A percentile compares a stretch with the other conserved stretches of the same genome.
Evolutionary conservation across 2,329 filamentous ascomycete genomes (phyloP).

Genomic region (Dendrostoma leiphaemia): DNA sequence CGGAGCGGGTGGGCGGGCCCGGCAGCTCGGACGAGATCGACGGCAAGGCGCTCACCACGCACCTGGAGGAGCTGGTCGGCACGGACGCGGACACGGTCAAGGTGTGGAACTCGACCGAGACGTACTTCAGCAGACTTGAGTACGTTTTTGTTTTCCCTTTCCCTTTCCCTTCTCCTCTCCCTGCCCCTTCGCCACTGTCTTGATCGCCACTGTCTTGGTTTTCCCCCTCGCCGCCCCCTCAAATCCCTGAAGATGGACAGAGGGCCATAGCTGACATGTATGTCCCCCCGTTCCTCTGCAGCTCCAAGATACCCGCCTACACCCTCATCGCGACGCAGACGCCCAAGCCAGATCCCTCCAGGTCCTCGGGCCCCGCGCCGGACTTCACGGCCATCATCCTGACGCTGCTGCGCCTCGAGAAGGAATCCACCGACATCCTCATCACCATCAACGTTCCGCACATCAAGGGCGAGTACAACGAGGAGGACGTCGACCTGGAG

Average conservation of each 20-base stretch:
- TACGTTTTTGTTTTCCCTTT: constrained; percentile 28
- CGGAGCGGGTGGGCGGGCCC: constrained; percentile 68
- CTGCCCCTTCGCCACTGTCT: neutral
- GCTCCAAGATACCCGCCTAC: constrained; percentile 57
- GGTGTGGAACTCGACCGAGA: constrained; percentile 65
- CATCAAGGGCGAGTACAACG: constrained; percentile 69
- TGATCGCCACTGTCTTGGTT: too few relatives aligned
- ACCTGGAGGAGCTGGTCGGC: constrained; percentile 68
- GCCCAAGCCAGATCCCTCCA: constrained; percentile 33
- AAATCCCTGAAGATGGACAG: too few relatives aligned
- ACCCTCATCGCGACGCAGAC: constrained; percentile 68
- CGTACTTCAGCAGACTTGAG: constrained; percentile 55
- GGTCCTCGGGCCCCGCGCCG: constrained; percentile 38
- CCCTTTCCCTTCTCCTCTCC: neutral
- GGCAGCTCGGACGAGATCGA: constrained; percentile 59
- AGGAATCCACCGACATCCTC: constrained; percentile 75
- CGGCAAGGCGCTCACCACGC: constrained; percentile 66
- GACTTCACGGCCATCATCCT: constrained; percentile 76
- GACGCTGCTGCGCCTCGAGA: constrained; percentile 72
- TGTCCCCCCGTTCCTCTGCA: constrained; percentile 22
- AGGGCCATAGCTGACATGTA: too few relatives aligned
- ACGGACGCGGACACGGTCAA: constrained; percentile 62
- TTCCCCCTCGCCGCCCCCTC: too few relatives aligned
- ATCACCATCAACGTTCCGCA: constrained; percentile 88
- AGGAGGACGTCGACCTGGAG: constrained; percentile 68